Percentiles rank a stretch among this genome's conserved stretches.
These are phyloP conservation scores for Puccinia coronata DNA, from an alignment of 1,284 basidiomycete species.

Conservation along the genomic window DNA sequence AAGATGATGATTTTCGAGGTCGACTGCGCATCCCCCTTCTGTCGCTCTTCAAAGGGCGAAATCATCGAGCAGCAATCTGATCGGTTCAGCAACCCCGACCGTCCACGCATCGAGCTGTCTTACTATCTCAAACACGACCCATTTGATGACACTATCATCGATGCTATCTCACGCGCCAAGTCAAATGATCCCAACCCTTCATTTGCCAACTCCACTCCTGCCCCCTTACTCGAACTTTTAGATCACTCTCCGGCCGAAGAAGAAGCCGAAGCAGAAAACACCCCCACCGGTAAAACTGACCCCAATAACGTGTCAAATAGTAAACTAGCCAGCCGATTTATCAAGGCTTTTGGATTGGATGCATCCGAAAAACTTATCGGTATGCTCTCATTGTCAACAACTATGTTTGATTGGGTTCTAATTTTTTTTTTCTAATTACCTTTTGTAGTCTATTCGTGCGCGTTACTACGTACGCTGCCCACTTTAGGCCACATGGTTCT, in stretches of 20 bases:
- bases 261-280: slow-evolving; percentile 11
- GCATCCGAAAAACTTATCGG: slow-evolving; percentile 28
- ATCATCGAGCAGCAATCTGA: slow-evolving; percentile 7
- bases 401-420: slow-evolving; percentile 47
- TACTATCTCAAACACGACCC: slow-evolving; percentile 37
- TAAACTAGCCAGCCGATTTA: slow-evolving; percentile 30
- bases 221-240: slow-evolving; percentile 32
- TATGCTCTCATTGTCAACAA: background rate
- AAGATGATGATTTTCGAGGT: slow-evolving; percentile 50
- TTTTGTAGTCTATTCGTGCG: slow-evolving; percentile 53
- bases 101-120: slow-evolving; percentile 20
- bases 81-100: background rate
- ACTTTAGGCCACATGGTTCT: slow-evolving; percentile 55
- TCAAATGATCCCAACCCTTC: background rate
- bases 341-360: slow-evolving; percentile 46
- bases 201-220: background rate
- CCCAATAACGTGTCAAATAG: background rate
- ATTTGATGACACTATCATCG: slow-evolving; percentile 43
- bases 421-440: slow-evolving; percentile 49
- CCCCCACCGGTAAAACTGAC: background rate
- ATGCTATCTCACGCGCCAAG: slow-evolving; percentile 32
- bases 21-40: slow-evolving; percentile 6
- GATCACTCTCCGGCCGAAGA: slow-evolving; percentile 24
- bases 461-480: slow-evolving; percentile 54
- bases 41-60: background rate